These are phyloP conservation scores for Aspergillus saccharolyticus DNA, from an alignment of 495 filamentous ascomycete species.

Conservation along the genomic window DNA sequence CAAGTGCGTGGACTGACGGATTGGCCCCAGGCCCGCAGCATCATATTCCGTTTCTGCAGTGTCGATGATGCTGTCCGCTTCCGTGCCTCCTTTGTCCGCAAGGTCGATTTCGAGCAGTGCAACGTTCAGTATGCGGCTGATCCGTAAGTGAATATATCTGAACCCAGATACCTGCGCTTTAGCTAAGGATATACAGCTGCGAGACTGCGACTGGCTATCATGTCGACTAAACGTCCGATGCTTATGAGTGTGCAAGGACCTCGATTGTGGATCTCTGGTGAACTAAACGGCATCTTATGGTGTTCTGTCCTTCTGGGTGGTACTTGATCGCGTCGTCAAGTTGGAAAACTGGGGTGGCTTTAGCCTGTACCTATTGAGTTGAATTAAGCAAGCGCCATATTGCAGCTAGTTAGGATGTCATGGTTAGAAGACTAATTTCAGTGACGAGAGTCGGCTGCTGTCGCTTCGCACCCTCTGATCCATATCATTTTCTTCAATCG, in stretches of 20 bases:
- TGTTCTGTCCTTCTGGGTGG: no score
- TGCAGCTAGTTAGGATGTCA: no score
- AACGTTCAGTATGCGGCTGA: slow-evolving; percentile 37
- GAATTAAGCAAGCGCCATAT: no score
- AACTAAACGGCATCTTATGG: background rate
- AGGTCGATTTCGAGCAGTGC: slow-evolving; percentile 41
- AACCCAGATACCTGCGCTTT: background rate
- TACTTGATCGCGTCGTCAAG: no score
- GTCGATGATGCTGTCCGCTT: slow-evolving; percentile 41
- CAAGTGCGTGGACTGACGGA: background rate
- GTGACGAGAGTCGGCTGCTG: no score
- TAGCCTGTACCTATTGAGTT: no score
- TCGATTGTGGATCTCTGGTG: background rate
- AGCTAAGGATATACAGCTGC: slow-evolving; percentile 23
- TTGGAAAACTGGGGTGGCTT: background rate
- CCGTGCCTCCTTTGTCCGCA: slow-evolving; percentile 27
- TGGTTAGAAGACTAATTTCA: no score
- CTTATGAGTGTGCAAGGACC: background rate
- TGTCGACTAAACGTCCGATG: slow-evolving; percentile 15
- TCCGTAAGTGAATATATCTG: slow-evolving; percentile 31
- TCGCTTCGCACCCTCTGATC: no score
- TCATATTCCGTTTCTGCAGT: slow-evolving; percentile 39
- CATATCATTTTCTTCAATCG: no score
- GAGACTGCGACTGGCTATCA: slow-evolving; percentile 32
- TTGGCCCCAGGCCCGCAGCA: slow-evolving; percentile 24